Evolutionary conservation across 2,329 filamentous ascomycete species (phyloP), one percentile per base, ranked within the genome.

Genomic region (Samsoniella hepiali): DNA sequence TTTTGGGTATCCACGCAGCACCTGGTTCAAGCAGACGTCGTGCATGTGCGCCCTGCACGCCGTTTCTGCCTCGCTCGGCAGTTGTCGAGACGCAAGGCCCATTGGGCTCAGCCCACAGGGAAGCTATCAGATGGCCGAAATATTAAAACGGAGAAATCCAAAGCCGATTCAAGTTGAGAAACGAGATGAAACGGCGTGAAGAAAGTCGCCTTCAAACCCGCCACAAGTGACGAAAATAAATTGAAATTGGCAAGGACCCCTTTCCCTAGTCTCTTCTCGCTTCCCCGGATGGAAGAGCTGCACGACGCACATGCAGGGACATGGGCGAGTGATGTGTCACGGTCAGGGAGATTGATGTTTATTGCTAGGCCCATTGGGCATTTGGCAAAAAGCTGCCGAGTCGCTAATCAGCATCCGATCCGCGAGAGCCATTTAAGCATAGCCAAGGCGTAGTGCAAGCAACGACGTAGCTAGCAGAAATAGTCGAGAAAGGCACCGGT

Each of bases 21-120:
- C 29, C 32, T 54, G 50, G 50, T 7, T 13, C 11, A 49, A 38
- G 47, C 22, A 8, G 38, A 15, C 13, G 3, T 38, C 29, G 56
- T 31, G 29, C 57, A 49, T 40, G 34, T 50, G 45, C 32, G 34
- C 22, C 34, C 36, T 42, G 38, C 22, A 57, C 38, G 27, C 38
- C 38, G 22, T n/a, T 45, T 34, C 6, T 15, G 42, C 32, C n/a
- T 50, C 22, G 57, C 57, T 59, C 57, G 57, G 57, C 57, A 59
- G 57, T 59, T 59, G 44, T n/a, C 22, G 53, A 56, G 36, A 56
- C 38, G 34, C 13, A 22, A 53, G n/a, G 32, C 17, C 7, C 45
- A 29, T 49, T 15, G 32, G 50, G 31, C 51, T 15, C 27, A 45
- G 15, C 15, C 10, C n/a, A 36, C 51, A 32, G 51, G 34, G 34